Evolutionary conservation across 1,284 basidiomycete genomes (phyloP).

Genomic region (Trichosporon asahii): DNA sequence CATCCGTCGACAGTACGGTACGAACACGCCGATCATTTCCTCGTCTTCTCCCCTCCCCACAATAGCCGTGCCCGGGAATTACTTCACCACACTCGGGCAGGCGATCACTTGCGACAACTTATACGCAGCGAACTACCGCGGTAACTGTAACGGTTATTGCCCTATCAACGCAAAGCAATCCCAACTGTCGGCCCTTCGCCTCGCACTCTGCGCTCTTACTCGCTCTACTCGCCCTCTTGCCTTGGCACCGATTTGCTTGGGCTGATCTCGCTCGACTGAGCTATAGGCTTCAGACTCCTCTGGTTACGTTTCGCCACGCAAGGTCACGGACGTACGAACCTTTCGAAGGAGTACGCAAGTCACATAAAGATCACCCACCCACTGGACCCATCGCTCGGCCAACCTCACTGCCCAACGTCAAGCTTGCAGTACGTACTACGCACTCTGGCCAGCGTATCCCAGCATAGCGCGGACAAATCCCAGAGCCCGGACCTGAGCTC

Average conservation of each 20-base stretch:
- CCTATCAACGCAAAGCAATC: neutral
- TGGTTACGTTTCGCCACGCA: neutral
- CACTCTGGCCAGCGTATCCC: neutral
- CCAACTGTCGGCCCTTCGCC: no score
- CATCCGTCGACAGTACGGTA: neutral
- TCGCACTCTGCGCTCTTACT: no score
- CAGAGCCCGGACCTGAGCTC: neutral
- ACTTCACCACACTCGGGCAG: neutral
- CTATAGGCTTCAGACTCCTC: neutral
- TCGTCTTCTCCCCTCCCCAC: neutral
- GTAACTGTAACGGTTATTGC: neutral
- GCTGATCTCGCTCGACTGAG: neutral
- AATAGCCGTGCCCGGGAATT: neutral
- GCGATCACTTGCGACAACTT: neutral
- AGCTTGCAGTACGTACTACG: neutral
- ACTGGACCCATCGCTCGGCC: neutral
- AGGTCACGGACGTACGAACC: neutral
- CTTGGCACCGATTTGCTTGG: neutral
- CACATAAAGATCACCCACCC: neutral
- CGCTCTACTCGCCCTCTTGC: neutral
- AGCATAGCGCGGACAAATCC: neutral
- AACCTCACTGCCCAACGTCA: neutral
- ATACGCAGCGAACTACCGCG: neutral
- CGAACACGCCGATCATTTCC: neutral
- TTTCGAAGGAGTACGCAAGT: conserved; percentile 1